Evolutionary conservation across 2,329 filamentous ascomycete genomes (phyloP).

Genomic region (Atkinsonella hypoxylon): DNA sequence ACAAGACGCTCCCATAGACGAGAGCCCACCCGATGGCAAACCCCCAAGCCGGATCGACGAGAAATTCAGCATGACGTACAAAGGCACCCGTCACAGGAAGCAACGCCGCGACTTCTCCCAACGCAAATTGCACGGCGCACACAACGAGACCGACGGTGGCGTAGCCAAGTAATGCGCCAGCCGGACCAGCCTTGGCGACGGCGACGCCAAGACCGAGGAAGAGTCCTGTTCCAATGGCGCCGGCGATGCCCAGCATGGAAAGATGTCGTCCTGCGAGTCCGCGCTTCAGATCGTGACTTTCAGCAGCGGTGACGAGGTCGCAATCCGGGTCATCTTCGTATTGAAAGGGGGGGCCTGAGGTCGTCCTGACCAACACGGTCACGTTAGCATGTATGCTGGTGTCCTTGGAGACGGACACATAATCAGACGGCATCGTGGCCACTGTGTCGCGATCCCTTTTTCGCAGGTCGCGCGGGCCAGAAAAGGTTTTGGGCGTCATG

Average conservation of each 20-base stretch:
- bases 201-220: slow-evolving; percentile 47
- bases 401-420: not conserved
- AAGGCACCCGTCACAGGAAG: slow-evolving; percentile 52
- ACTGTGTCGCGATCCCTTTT: not conserved
- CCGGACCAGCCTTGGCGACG: slow-evolving; percentile 36
- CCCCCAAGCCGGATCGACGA: slow-evolving; percentile 49
- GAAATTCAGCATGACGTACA: slow-evolving; percentile 46
- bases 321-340: slow-evolving; percentile 16
- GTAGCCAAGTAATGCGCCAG: slow-evolving; percentile 39
- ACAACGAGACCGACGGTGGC: slow-evolving; percentile 44
- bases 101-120: slow-evolving; percentile 48
- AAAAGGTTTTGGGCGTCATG: not conserved
- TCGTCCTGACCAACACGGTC: not conserved
- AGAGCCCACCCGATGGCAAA: slow-evolving; percentile 43
- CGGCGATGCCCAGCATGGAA: slow-evolving; percentile 50
- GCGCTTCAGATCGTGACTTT: slow-evolving; percentile 36
- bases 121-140: slow-evolving; percentile 44
- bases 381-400: not conserved
- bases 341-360: not conserved
- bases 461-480: not conserved
- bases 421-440: not conserved
- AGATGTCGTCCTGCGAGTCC: slow-evolving; percentile 32
- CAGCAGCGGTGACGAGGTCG: slow-evolving; percentile 34
- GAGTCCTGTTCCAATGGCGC: slow-evolving; percentile 48
- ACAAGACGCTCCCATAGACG: slow-evolving; percentile 42